Base-by-base conservation (phyloP, 1,139 yeast species). In the Candida neerlandica region DNA sequence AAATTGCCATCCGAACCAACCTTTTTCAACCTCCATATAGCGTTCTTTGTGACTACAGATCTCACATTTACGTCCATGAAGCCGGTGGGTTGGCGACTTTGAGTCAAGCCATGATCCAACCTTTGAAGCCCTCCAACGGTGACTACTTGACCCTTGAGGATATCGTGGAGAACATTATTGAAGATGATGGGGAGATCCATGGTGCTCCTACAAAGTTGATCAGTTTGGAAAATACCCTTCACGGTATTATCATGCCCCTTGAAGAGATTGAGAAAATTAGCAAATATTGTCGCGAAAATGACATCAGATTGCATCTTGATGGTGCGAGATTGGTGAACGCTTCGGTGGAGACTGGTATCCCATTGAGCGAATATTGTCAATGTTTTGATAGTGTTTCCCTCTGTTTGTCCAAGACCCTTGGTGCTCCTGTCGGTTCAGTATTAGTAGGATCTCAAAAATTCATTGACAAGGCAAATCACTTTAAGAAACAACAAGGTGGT, bases 311-410 rank as follows among this genome's bases (percentile, higher is more conserved):
- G 42, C 80, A 75, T 55, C 65, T 75, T 49, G 80, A 76, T 55
- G 81, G 81, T 5, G 81, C 81, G 3, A 61, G 81, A 44, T 65
- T 76, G 47, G 75, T 80, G 79, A 74, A 76, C 52, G 80, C 80
- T 0, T 66, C 71, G 41, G 77, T 60, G 2, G 78, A 61, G 30
- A 70, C 78, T 4, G 79, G 79, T 2, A 62, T 73, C 21, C 56
- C 73, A 12, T 61, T 76, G 23, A 60, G 61, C 16, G 75, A 75
- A 49, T 75, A 75, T 55, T 70, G 76, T 53, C 59, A 66, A 15
- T 63, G 70, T 51, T 75, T 75, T 53, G 80, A 76, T 58, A 69
- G 77, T 27, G 77, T 76, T 7, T 74, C 78, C 19, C 65, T 76
- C 43, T 76, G 81, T 56, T 67, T 76, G 43, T 74, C 80, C 26